A percentile compares a stretch with the other conserved stretches of the same genome.
Evolutionary conservation across 2,329 filamentous ascomycete species (phyloP).

Genomic region (Phyllosticta citrichinensis): DNA sequence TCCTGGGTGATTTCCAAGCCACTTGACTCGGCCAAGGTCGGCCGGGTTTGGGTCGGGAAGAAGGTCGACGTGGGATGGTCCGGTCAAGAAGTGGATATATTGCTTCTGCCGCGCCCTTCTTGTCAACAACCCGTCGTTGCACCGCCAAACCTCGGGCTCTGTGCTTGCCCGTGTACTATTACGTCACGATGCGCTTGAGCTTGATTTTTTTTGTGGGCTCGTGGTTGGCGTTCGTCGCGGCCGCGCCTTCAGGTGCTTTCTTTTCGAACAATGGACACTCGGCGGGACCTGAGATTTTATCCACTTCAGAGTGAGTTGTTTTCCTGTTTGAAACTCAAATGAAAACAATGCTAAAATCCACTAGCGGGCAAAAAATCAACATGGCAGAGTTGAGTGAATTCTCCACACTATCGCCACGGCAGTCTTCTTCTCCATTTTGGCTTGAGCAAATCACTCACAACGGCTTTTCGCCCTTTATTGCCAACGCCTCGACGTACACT

Average conservation of each 20-base stretch:
- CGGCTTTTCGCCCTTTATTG: constrained; percentile 8
- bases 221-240: not conserved
- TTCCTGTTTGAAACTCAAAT: not conserved
- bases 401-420: not conserved
- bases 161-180: not conserved
- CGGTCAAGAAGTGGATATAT: not conserved
- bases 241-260: not conserved
- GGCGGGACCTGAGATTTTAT: not conserved
- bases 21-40: not conserved
- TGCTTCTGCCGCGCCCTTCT: not conserved
- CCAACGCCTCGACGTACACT: constrained; percentile 14
- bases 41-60: not conserved
- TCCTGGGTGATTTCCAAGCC: not conserved
- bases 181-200: not conserved
- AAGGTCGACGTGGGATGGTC: not conserved
- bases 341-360: not conserved
- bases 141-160: not conserved
- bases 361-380: not conserved
- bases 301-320: not conserved
- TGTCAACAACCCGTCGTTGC: not conserved
- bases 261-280: not conserved
- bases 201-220: not conserved
- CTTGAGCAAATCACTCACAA: constrained; percentile 4
- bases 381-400: not conserved
- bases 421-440: not conserved